Conservation (phyloP, 805 yeast genomes). For the Metschnikowia reukaufii region DNA sequence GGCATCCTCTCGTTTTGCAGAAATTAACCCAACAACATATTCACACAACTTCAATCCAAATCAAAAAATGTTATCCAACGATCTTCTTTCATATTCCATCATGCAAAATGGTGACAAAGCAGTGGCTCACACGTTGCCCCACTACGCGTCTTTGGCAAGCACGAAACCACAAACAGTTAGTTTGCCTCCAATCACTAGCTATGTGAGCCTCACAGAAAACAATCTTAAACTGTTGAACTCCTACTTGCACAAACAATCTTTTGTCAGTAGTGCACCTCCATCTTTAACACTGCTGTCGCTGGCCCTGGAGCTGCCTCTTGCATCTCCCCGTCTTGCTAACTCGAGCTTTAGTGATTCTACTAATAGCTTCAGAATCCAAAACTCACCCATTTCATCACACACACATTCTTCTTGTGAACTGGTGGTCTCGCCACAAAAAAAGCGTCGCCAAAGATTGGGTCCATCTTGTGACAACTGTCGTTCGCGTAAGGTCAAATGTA, state of each 20-base stretch:
- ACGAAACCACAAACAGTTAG: slow-evolving; percentile 8
- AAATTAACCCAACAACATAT: neutral
- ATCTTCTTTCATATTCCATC: slow-evolving; percentile 40
- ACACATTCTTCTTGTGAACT: neutral
- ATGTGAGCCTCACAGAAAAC: slow-evolving; percentile 20
- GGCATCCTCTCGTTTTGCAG: neutral
- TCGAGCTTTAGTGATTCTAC: neutral
- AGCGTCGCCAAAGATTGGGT: slow-evolving; percentile 64
- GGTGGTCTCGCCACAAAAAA: slow-evolving; percentile 13
- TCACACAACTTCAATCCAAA: neutral
- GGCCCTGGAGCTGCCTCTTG: slow-evolving; percentile 22
- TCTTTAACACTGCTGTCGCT: slow-evolving; percentile 22
- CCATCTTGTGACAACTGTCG: slow-evolving; percentile 77
- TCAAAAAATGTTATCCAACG: slow-evolving; percentile 21
- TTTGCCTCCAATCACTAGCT: slow-evolving; percentile 20
- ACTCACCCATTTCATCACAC: neutral
- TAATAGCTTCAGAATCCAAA: neutral
- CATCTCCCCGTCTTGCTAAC: slow-evolving; percentile 17
- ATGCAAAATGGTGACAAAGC: slow-evolving; percentile 32
- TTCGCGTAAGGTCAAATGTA: slow-evolving; percentile 68
- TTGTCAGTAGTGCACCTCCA: slow-evolving; percentile 15
- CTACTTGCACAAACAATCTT: slow-evolving; percentile 8
- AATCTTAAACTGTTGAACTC: slow-evolving; percentile 21
- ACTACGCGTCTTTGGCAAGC: slow-evolving; percentile 16
- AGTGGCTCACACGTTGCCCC: slow-evolving; percentile 17